A percentile compares a stretch with the other conserved stretches of the same genome.
Evolutionary conservation across 768 basidiomycete species (phyloP).

Genomic region (Amanita fuliginea): DNA sequence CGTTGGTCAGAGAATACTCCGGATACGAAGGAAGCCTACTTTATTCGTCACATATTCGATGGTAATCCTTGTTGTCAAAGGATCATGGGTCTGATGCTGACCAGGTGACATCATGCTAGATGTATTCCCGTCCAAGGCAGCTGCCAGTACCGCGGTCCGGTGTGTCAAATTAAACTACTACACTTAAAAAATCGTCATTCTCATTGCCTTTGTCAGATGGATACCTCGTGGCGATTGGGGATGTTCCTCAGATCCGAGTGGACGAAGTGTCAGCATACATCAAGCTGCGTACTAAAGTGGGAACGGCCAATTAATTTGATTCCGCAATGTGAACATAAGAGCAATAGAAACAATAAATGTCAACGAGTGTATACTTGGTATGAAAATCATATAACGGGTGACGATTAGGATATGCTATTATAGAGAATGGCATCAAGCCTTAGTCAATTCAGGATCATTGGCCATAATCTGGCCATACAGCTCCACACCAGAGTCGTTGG

Average conservation of each 20-base stretch:
- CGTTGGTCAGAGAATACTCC: conserved; percentile 77
- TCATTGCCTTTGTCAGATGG: conserved; percentile 43
- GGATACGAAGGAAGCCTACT: conserved; percentile 95
- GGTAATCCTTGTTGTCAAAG: conserved; percentile 22
- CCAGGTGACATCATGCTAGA: conserved; percentile 25
- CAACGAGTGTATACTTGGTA: conserved; percentile 3
- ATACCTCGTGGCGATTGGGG: conserved; percentile 97
- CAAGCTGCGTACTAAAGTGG: conserved; percentile 65
- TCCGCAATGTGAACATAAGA: conserved; percentile 2
- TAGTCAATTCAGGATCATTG: conserved; percentile 59
- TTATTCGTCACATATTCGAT: conserved; percentile 88
- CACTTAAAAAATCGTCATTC: neutral
- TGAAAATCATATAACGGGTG: conserved; percentile 4
- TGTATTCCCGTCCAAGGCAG: conserved; percentile 76
- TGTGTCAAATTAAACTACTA: conserved; percentile 24
- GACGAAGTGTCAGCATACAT: conserved; percentile 92
- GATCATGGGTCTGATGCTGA: neutral
- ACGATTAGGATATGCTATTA: conserved; percentile 7
- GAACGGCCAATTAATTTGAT: conserved; percentile 10
- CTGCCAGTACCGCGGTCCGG: conserved; percentile 87
- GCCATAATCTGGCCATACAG: conserved; percentile 75
- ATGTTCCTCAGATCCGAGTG: conserved; percentile 88
- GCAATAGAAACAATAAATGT: conserved; percentile 6
- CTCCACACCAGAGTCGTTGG: conserved; percentile 77
- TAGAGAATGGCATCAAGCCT: conserved; percentile 8